Evolutionary conservation across 352 stramenopile genomes (phyloP).

Genomic region (Peronospora tabacina): DNA sequence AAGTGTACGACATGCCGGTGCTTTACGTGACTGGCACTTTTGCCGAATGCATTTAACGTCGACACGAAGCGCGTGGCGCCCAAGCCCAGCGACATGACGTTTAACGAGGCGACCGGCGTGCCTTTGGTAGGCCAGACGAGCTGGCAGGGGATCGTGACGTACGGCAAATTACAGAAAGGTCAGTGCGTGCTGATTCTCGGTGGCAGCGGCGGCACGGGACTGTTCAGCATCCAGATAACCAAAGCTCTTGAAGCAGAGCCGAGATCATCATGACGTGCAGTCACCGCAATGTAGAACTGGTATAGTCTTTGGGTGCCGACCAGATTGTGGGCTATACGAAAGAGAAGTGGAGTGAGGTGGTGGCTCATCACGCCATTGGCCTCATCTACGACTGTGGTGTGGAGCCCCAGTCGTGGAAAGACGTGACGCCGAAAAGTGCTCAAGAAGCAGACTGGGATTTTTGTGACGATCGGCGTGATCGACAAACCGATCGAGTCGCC

Average conservation of each 20-base stretch:
- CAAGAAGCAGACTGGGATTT: constrained; percentile 30
- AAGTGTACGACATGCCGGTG: constrained; percentile 24
- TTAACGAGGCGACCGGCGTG: constrained; percentile 25
- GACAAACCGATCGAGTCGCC: constrained; percentile 40
- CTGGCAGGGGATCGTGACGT: constrained; percentile 22
- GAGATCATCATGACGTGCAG: constrained; percentile 33
- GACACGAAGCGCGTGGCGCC: constrained; percentile 25
- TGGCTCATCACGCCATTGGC: constrained; percentile 28
- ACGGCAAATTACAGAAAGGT: constrained; percentile 25
- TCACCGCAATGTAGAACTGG: constrained; percentile 33
- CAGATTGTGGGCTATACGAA: constrained; percentile 46
- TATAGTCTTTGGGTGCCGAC: constrained; percentile 41
- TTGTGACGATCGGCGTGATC: constrained; percentile 30
- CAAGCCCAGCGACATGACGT: constrained; percentile 33
- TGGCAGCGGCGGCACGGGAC: constrained; percentile 49
- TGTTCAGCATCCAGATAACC: constrained; percentile 53
- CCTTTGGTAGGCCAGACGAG: constrained; percentile 27
- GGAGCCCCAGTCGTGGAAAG: constrained; percentile 23
- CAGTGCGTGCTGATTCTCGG: constrained; percentile 34
- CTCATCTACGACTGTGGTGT: constrained; percentile 28
- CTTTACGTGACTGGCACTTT: constrained; percentile 7
- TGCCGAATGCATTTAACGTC: constrained; percentile 27
- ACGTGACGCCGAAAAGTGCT: constrained; percentile 31
- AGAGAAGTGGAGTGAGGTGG: constrained; percentile 35
- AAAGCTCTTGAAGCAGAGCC: constrained; percentile 31